Conservation (phyloP, 441 rosid genomes). For the Mallotus japonicus region DNA sequence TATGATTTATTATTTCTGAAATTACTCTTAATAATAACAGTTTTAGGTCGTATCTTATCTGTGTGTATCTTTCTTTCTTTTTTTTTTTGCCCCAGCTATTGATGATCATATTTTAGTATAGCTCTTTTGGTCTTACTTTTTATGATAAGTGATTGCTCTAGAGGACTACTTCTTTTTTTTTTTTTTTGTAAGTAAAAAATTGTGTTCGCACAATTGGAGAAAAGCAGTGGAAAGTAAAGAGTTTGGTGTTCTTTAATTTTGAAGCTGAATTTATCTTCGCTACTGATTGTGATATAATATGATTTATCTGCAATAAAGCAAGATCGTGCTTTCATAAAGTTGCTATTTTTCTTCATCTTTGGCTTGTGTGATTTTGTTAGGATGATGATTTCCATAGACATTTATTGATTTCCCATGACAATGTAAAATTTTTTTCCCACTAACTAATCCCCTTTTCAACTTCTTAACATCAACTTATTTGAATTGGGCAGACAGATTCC, state of each 20-base stretch:
- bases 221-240: no score
- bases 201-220: no score
- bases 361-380: not conserved
- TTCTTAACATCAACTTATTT: slow-evolving; percentile 7
- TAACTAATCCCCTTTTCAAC: slow-evolving; percentile 1
- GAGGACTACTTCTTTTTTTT: no score
- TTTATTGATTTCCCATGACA: no score
- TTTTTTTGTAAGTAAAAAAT: no score
- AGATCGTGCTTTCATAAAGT: not conserved
- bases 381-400: not conserved
- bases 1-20: not conserved
- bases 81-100: not conserved
- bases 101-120: not conserved
- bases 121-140: not conserved
- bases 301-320: not conserved
- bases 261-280: not conserved
- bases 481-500: slow-evolving; percentile 46
- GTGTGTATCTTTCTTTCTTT: not conserved
- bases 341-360: not conserved
- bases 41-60: not conserved
- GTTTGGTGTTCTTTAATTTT: not conserved
- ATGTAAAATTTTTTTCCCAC: not conserved
- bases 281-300: not conserved
- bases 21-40: not conserved
- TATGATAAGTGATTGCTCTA: not conserved